These are phyloP conservation scores for Colletotrichum neosansevieriae DNA, from an alignment of 2,329 filamentous ascomycete species.

Conservation along the genomic window DNA sequence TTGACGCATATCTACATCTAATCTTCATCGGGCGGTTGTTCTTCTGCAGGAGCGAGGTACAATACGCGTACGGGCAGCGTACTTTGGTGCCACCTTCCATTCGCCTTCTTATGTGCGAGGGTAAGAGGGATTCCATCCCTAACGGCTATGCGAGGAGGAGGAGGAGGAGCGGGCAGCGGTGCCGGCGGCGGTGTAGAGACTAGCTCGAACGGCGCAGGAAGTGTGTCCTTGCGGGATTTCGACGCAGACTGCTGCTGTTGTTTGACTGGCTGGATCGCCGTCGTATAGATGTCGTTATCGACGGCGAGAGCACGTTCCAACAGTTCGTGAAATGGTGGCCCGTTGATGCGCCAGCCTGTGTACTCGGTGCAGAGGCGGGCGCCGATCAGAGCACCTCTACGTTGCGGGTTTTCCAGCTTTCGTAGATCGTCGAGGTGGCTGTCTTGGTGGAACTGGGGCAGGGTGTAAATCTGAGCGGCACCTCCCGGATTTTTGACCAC, in stretches of 20 bases:
- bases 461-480: too few relatives aligned
- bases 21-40: too few relatives aligned
- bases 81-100: too few relatives aligned
- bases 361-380: not conserved
- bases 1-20: too few relatives aligned
- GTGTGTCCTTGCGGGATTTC: not conserved
- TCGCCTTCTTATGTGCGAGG: too few relatives aligned
- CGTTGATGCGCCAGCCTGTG: not conserved
- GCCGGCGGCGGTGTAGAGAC: not conserved
- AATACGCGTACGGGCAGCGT: too few relatives aligned
- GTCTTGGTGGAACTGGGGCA: not conserved
- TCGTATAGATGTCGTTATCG: constrained; percentile 21
- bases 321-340: constrained; percentile 32
- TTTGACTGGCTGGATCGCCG: constrained; percentile 20
- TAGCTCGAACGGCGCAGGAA: not conserved
- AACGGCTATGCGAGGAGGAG: too few relatives aligned
- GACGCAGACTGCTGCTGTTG: not conserved
- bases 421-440: not conserved
- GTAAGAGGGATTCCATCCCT: too few relatives aligned
- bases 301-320: constrained; percentile 17
- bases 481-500: too few relatives aligned
- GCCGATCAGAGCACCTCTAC: not conserved
- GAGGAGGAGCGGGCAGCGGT: too few relatives aligned
- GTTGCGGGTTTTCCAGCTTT: not conserved
- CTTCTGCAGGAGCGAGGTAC: too few relatives aligned